Percentiles rank a stretch among this genome's conserved stretches.
Conservation (phyloP, 2,329 filamentous ascomycete species). For the Fusarium redolens region DNA sequence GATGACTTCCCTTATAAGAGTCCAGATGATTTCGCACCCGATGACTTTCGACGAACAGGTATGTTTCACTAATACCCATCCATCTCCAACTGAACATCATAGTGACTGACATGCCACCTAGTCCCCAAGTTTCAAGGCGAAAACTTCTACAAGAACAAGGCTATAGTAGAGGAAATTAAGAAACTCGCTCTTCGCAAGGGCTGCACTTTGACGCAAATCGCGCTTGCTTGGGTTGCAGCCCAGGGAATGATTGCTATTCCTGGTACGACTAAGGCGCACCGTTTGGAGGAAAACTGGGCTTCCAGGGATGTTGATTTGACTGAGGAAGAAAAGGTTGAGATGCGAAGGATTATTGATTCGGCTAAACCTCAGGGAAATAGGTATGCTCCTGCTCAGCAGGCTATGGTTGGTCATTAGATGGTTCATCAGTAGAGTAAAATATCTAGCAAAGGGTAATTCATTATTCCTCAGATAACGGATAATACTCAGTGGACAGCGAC, state of each 20-base stretch:
- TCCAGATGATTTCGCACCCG: neutral
- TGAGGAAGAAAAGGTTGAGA: neutral
- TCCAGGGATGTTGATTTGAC: neutral
- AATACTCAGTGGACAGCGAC: neutral
- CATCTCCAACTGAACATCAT: too few relatives aligned
- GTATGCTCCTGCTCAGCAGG: neutral
- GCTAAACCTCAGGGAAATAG: neutral
- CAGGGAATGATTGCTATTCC: slow-evolving; percentile 16
- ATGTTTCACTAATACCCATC: neutral
- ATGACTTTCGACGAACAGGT: slow-evolving; percentile 1
- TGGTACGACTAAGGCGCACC: neutral
- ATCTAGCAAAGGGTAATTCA: neutral
- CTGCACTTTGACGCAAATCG: neutral
- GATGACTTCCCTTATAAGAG: neutral
- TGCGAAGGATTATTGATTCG: slow-evolving; percentile 3
- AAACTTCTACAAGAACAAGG: slow-evolving; percentile 7
- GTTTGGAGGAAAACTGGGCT: slow-evolving; percentile 2
- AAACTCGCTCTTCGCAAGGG: neutral
- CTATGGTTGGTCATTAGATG: slow-evolving; percentile 1
- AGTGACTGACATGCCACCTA: fast-evolving
- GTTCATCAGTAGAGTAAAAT: neutral
- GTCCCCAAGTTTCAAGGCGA: slow-evolving; percentile 6
- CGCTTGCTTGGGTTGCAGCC: slow-evolving; percentile 1
- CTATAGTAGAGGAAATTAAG: slow-evolving; percentile 6
- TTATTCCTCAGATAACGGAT: neutral